Conservation (phyloP, 2,329 filamentous ascomycete genomes). For the Parascedosporium putredinis region DNA sequence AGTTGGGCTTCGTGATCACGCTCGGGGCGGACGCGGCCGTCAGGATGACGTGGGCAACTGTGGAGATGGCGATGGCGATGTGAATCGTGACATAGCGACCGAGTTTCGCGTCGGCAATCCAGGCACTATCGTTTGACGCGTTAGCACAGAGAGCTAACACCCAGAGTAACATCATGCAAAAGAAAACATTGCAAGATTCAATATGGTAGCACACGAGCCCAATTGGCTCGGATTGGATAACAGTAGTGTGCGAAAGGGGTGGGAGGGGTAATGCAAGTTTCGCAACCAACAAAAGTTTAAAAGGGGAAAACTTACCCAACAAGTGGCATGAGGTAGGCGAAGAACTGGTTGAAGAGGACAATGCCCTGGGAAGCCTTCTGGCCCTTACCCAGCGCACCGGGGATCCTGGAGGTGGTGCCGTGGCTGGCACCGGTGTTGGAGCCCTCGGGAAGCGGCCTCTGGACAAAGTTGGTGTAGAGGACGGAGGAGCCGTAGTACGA, state of each 20-base stretch:
- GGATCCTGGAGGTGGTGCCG: slow-evolving; percentile 20
- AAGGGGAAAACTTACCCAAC: slow-evolving; percentile 39
- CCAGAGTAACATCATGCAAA: too few species aligned
- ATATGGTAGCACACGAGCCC: too few species aligned
- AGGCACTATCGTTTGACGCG: too few species aligned
- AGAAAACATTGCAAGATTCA: too few species aligned
- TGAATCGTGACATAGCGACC: slow-evolving; percentile 67
- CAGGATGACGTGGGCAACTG: slow-evolving; percentile 56
- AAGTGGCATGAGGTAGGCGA: slow-evolving; percentile 50
- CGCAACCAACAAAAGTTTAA: too few species aligned
- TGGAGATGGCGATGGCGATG: slow-evolving; percentile 53
- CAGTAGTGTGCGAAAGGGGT: too few species aligned
- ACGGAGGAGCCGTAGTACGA: slow-evolving; percentile 65
- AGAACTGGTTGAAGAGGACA: slow-evolving; percentile 48
- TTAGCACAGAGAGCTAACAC: too few species aligned
- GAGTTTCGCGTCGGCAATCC: slow-evolving; percentile 57
- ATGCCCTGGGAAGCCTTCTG: slow-evolving; percentile 41
- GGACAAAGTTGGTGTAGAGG: slow-evolving; percentile 59
- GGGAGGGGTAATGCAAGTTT: too few species aligned
- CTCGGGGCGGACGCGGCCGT: slow-evolving; percentile 53
- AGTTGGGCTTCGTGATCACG: slow-evolving; percentile 47
- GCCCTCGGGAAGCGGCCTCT: slow-evolving; percentile 39
- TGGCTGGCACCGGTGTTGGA: slow-evolving; percentile 42
- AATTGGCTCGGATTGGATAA: too few species aligned
- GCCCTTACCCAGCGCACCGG: slow-evolving; percentile 48